phyloP scores from a whole-genome alignment of 306 rosid species.

The Gastrolobium bilobum region DNA sequence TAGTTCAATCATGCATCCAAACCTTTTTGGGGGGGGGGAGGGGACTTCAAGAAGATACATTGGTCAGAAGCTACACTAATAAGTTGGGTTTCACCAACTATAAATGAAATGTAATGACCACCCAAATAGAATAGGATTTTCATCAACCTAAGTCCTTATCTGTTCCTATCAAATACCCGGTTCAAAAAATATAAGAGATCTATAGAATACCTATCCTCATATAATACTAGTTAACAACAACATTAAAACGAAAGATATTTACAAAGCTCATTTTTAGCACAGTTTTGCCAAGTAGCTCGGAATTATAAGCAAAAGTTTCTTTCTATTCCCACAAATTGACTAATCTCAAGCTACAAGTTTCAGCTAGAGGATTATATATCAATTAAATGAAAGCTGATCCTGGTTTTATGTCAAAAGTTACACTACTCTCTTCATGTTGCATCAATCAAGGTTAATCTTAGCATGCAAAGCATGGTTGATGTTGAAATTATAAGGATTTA shows the following conservation, averaged over 20 bases:
- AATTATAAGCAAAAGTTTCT: neutral
- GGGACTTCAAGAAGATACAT: constrained; percentile 1
- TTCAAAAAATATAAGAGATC: constrained; percentile 20
- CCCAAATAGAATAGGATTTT: neutral
- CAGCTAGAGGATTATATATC: neutral
- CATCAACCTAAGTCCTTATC: neutral
- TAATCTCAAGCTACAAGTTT: constrained; percentile 18
- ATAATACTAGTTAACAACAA: constrained; percentile 11
- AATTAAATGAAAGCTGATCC: constrained; percentile 3
- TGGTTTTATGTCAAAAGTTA: constrained; percentile 16
- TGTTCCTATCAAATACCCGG: neutral
- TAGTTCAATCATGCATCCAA: constrained; percentile 1
- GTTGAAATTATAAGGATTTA: too few relatives aligned
- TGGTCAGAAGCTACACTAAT: constrained; percentile 2
- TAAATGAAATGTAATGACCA: neutral
- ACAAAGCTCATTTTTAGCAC: neutral
- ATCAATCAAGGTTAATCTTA: constrained; percentile 31
- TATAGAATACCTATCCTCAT: neutral
- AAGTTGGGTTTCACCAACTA: neutral
- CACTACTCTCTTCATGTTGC: neutral
- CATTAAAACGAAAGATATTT: neutral
- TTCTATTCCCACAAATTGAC: constrained; percentile 11
- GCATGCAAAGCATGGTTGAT: constrained; percentile 27
- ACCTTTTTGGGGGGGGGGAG: neutral
- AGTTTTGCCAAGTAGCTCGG: constrained; percentile 17